Evolutionary conservation across 257 asterid species (phyloP), one percentile per base, ranked within the genome.

Genomic region (Plectranthus barbatus): DNA sequence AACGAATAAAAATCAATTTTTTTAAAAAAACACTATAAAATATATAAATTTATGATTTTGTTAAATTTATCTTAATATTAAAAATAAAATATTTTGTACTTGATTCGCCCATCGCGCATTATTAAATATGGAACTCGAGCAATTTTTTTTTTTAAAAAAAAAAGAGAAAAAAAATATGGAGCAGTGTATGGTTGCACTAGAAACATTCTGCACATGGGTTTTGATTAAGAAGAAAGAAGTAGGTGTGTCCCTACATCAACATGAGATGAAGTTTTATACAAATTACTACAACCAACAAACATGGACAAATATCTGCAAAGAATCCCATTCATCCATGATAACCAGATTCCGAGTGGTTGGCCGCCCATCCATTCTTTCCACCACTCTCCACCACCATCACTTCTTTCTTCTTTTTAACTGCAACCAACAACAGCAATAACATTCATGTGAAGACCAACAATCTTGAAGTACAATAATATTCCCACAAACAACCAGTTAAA

Each of bases 171-270:
- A 13, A 4, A 33, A 44, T 6, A 61, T 14, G 56, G 54, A 10
- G 24, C 41, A 74, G 75, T 46, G 81, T 80, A 71, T 71, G 11
- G 5, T 26, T 26, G 31, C 31, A 26, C 31, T 60, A 70, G 34
- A 73, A 79, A 60, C 80, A 69, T 59, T 60, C 77, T 73, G 70
- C 74, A 67, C 68, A n/a, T n/a, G n/a, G n/a, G n/a, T n/a, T n/a
- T n/a, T n/a, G n/a, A n/a, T n/a, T n/a, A n/a, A n/a, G n/a, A n/a
- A n/a, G n/a, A n/a, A n/a, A n/a, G n/a, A n/a, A n/a, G n/a, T n/a
- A n/a, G n/a, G n/a, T n/a, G n/a, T n/a, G n/a, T n/a, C n/a, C n/a
- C n/a, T n/a, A n/a, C n/a, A n/a, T n/a, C n/a, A n/a, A n/a, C n/a
- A n/a, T 67, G 44, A 26, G 39, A 61, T 19, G 23, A 51, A 69